Base-by-base conservation (phyloP, 768 basidiomycete species). In the Amanita jacksonii region DNA sequence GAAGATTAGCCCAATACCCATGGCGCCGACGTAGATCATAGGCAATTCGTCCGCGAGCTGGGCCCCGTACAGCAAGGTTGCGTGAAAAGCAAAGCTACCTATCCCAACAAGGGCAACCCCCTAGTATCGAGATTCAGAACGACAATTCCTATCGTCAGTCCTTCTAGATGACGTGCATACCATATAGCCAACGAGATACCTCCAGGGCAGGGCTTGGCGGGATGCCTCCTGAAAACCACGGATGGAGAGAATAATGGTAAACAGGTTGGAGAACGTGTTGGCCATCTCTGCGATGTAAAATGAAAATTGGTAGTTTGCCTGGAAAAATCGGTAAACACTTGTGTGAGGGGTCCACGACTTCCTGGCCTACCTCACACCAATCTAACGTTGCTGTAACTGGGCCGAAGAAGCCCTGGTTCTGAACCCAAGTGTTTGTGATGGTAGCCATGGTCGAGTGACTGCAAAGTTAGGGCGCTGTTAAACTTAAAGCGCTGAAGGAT, bases 41-140 rank as follows among this genome's bases (percentile, higher is more conserved):
- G 85, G 85, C 7, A 90, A 65, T 56, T 90, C 86, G 52, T 90
- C 86, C 27, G 82, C 79, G 42, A 85, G 73, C 54, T 90, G 86
- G 8, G 85, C 84, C 50, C 78, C 72, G 58, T 77, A 90, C 30
- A 74, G 65, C 23, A 90, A 65, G 1, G 82, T 86, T 8, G 81
- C 81, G 51, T 90, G 86, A 57, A 90, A 90, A 37, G 78, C 73
- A 53, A 81, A 77, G 55, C 82, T 85, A 15, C 86, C 85, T 9
- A 85, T 48, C n/a, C 83, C 85, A 34, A 88, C 76, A 15, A 85
- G 60, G 13, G 67, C 76, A 46, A 85, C 68, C 3, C 81, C 81
- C 81, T 85, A 30, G 25, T 30, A 8, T 30, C 6, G 28, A 24
- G 2, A 25, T 19, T 16, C 13, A 33, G 12, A 15, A 34, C 15